Conservation (phyloP, 495 filamentous ascomycete species). For the Talaromyces thailandensis region DNA sequence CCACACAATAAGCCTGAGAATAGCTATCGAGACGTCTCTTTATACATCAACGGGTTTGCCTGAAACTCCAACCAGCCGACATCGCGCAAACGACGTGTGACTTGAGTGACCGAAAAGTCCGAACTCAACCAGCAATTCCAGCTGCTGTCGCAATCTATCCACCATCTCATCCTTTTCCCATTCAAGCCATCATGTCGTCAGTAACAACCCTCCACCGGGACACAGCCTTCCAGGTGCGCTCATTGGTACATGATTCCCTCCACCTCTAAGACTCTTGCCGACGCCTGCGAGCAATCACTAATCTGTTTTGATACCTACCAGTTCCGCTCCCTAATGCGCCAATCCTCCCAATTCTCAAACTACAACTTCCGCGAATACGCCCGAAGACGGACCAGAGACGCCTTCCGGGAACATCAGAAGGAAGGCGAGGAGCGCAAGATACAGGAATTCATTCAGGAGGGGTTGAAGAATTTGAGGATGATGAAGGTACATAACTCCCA, state of each 20-base stretch:
- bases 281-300: background rate
- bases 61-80: background rate
- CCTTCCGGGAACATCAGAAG: conserved; percentile 70
- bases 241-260: conserved; percentile 44
- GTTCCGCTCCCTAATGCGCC: conserved; percentile 89
- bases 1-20: conserved; percentile 1
- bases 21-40: background rate
- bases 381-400: conserved; percentile 75
- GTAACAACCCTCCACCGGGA: conserved; percentile 49
- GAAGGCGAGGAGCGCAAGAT: conserved; percentile 63
- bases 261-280: background rate
- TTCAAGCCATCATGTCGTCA: conserved; percentile 25
- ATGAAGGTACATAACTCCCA: conserved; percentile 66
- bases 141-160: background rate
- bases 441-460: conserved; percentile 84
- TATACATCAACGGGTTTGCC: background rate
- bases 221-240: conserved; percentile 61
- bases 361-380: conserved; percentile 99
- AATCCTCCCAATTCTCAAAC: conserved; percentile 75
- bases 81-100: background rate
- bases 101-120: background rate
- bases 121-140: background rate
- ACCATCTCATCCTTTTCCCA: background rate
- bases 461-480: conserved; percentile 77
- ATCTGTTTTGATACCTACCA: conserved; percentile 21